Conservation (phyloP, 2,329 filamentous ascomycete species). For the Neospermospora avenae region DNA sequence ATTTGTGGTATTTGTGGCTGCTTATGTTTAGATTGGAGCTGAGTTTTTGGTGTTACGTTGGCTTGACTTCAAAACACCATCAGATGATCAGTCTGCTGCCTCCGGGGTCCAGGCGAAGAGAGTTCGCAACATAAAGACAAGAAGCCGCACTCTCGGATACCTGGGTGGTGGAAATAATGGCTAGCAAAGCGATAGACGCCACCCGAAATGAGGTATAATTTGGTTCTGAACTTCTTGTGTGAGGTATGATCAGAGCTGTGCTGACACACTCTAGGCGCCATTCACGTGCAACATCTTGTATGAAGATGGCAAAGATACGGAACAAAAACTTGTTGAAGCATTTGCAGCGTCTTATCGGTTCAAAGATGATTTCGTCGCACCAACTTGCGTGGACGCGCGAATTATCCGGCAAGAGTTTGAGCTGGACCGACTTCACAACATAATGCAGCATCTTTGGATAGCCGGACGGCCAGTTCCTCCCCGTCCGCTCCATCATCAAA, state of each 20-base stretch:
- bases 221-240: background rate
- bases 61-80: background rate
- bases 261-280: background rate
- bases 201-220: background rate
- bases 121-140: no score
- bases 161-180: background rate
- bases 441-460: slow-evolving; percentile 13
- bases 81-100: background rate
- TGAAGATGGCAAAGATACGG: background rate
- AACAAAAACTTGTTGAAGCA: background rate
- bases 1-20: background rate
- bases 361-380: background rate
- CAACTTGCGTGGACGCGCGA: background rate
- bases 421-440: slow-evolving; percentile 8
- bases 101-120: no score
- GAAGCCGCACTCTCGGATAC: background rate
- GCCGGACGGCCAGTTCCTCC: slow-evolving; percentile 13
- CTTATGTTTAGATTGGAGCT: background rate
- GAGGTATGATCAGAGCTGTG: no score
- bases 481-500: slow-evolving; percentile 33
- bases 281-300: background rate
- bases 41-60: background rate
- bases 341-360: background rate
- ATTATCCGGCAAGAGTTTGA: background rate
- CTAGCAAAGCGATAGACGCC: background rate